These are phyloP conservation scores for Leucosporidium creatinivorum DNA, from an alignment of 768 basidiomycete species.

Conservation along the genomic window DNA sequence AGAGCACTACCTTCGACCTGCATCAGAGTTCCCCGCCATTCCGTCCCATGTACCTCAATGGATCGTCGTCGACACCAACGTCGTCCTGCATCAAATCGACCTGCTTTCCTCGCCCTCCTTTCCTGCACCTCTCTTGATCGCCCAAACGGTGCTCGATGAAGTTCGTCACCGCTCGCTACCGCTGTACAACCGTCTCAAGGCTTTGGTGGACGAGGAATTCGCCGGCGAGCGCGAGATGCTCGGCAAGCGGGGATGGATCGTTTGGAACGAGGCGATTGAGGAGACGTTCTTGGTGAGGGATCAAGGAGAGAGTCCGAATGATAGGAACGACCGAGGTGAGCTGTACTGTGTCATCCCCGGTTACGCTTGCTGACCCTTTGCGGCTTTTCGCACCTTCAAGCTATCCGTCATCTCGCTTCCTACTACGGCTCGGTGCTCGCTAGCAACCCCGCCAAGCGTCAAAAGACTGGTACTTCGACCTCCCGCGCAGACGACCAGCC, in stretches of 20 bases:
- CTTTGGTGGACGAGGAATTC: conserved; percentile 66
- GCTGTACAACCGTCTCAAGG: conserved; percentile 82
- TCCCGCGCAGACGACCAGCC: conserved; percentile 36
- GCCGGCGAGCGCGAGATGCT: conserved; percentile 57
- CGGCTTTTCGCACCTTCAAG: conserved; percentile 43
- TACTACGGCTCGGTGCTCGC: conserved; percentile 78
- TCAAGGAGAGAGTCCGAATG: conserved; percentile 78
- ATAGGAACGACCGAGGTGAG: conserved; percentile 85
- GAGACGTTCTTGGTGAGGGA: conserved; percentile 60
- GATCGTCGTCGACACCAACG: conserved; percentile 87
- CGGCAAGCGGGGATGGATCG: conserved; percentile 51
- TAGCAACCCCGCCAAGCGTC: conserved; percentile 20
- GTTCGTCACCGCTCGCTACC: conserved; percentile 89
- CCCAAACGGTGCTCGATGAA: conserved; percentile 95
- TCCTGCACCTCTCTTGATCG: conserved; percentile 69
- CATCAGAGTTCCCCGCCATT: conserved; percentile 11
- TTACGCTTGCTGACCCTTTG: background rate
- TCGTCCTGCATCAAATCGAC: conserved; percentile 96
- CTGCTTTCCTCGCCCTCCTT: conserved; percentile 73
- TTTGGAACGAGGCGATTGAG: conserved; percentile 35
- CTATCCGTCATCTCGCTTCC: conserved; percentile 74
- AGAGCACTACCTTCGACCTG: conserved; percentile 82
- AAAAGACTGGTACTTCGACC: conserved; percentile 11
- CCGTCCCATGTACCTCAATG: conserved; percentile 54
- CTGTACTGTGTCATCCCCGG: background rate